phyloP scores from a whole-genome alignment of 306 rosid genomes.

The Prunus mume region DNA sequence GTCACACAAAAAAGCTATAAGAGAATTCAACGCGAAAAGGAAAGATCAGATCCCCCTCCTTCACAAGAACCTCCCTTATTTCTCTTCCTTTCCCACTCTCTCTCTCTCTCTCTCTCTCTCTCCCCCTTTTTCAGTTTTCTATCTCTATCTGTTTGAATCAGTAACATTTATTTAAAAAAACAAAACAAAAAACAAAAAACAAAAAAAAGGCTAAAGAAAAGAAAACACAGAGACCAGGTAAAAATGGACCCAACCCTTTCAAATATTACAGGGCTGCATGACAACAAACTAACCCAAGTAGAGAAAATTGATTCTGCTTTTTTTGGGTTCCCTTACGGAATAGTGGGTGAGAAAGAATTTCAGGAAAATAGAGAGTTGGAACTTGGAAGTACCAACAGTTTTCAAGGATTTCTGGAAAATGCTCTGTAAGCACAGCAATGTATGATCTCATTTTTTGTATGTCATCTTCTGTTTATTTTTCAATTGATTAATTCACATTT shows the following conservation, averaged over 20 bases:
- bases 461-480: conserved; percentile 22
- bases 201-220: background rate
- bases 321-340: background rate
- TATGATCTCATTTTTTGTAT: conserved; percentile 49
- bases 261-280: conserved; percentile 1
- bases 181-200: background rate
- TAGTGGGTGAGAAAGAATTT: conserved; percentile 28
- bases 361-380: conserved; percentile 21
- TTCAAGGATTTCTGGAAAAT: conserved; percentile 73
- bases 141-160: conserved; percentile 19
- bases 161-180: background rate
- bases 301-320: background rate
- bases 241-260: conserved; percentile 19
- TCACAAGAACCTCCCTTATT: conserved; percentile 41
- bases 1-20: conserved; percentile 22
- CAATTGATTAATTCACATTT: background rate
- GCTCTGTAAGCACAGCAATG: conserved; percentile 47
- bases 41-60: conserved; percentile 48
- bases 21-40: conserved; percentile 75
- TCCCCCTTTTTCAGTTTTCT: conserved; percentile 4
- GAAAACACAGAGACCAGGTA: conserved; percentile 11
- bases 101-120: background rate
- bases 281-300: conserved; percentile 3
- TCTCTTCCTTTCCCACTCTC: background rate
- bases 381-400: conserved; percentile 42